These are phyloP conservation scores for Thielaviopsis musarum DNA, from an alignment of 2,329 filamentous ascomycete species.

Conservation along the genomic window DNA sequence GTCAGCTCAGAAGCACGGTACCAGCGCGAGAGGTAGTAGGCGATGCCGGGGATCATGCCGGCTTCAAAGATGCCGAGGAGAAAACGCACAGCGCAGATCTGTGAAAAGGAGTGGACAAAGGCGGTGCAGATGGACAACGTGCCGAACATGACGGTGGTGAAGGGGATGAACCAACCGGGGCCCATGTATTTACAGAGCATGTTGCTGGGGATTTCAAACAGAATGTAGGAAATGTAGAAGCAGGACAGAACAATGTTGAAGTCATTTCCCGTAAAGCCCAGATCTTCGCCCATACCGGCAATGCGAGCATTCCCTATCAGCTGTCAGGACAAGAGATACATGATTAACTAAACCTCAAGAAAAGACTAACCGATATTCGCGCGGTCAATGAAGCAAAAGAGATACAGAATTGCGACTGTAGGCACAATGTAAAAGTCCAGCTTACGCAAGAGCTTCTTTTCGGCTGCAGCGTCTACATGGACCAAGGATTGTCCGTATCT, in stretches of 20 bases:
- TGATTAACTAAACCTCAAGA: background rate
- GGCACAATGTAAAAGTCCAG: constrained; percentile 51
- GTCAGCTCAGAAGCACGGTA: constrained; percentile 52
- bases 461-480: constrained; percentile 38
- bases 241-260: constrained; percentile 52
- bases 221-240: constrained; percentile 58
- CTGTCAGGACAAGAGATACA: background rate
- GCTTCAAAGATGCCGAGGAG: constrained; percentile 54
- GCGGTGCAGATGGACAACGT: constrained; percentile 46
- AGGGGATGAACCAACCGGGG: constrained; percentile 54
- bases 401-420: constrained; percentile 47
- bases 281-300: constrained; percentile 46
- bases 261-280: constrained; percentile 42
- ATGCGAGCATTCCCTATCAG: constrained; percentile 46
- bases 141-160: constrained; percentile 45
- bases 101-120: constrained; percentile 39
- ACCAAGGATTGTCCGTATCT: constrained; percentile 34
- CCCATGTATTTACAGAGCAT: constrained; percentile 54
- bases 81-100: constrained; percentile 45
- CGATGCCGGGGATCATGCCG: constrained; percentile 57
- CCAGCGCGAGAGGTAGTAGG: constrained; percentile 58
- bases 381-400: constrained; percentile 62
- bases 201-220: constrained; percentile 55
- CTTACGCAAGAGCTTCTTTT: constrained; percentile 41
- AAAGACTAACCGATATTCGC: constrained; percentile 46